A percentile compares a stretch with the other conserved stretches of the same genome.
Conservation (phyloP, 2,329 filamentous ascomycete genomes). For the Leptoxyphium fumago region DNA sequence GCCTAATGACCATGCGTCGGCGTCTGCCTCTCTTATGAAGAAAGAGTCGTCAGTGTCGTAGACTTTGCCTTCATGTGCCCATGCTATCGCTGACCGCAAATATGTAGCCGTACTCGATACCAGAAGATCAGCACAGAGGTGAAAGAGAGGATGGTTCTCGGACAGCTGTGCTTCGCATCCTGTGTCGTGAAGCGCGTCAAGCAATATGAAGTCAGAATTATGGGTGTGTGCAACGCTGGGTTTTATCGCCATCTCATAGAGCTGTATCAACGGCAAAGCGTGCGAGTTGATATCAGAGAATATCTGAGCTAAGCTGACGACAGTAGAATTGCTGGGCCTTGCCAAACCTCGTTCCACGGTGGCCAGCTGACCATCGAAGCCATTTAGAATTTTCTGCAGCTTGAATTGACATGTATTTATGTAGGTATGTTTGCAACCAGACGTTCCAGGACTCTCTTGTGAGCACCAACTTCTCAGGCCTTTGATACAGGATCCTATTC, state of each 20-base stretch:
- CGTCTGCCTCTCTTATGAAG: constrained; percentile 50
- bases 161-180: constrained; percentile 55
- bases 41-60: constrained; percentile 49
- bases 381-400: neutral
- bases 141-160: constrained; percentile 47
- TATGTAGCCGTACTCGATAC: constrained; percentile 73
- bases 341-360: neutral
- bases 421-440: neutral
- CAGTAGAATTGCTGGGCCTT: neutral
- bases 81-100: constrained; percentile 60
- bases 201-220: constrained; percentile 42
- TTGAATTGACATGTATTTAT: neutral
- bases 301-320: neutral
- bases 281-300: neutral
- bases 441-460: neutral
- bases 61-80: constrained; percentile 72
- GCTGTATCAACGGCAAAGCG: neutral
- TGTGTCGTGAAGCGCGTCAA: constrained; percentile 64
- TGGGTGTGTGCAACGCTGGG: neutral
- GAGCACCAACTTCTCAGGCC: constrained; percentile 33
- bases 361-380: neutral
- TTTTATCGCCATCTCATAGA: neutral
- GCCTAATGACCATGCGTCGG: constrained; percentile 40
- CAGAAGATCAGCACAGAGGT: constrained; percentile 53
- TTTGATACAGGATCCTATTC: constrained; percentile 34